Conservation (phyloP, 495 filamentous ascomycete species). For the Chaetomidium leptoderma region DNA sequence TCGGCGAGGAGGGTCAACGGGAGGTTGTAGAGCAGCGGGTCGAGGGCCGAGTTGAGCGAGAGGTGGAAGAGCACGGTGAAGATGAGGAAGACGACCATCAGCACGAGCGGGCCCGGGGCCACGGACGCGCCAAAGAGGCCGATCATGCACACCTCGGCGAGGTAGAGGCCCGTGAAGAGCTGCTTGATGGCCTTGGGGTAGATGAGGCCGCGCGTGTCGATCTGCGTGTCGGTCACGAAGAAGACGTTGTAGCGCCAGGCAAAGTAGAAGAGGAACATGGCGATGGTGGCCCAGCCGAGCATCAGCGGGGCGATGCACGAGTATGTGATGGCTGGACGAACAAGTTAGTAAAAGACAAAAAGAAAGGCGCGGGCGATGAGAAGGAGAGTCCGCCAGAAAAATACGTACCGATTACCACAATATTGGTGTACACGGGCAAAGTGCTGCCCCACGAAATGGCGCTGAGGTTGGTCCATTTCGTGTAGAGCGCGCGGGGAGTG, state of each 20-base stretch:
- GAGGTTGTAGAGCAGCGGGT: constrained; percentile 76
- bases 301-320: constrained; percentile 87
- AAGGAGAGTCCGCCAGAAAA: not conserved
- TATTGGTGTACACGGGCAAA: constrained; percentile 78
- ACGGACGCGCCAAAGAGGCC: constrained; percentile 76
- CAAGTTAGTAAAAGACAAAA: constrained; percentile 9
- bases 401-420: constrained; percentile 71
- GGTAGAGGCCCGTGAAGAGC: constrained; percentile 80
- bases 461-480: constrained; percentile 57
- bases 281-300: constrained; percentile 79
- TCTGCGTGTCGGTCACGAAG: constrained; percentile 76
- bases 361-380: not conserved
- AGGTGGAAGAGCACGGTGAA: constrained; percentile 80
- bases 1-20: constrained; percentile 57
- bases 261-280: constrained; percentile 81
- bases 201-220: constrained; percentile 87
- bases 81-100: constrained; percentile 79
- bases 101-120: constrained; percentile 69
- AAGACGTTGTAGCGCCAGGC: constrained; percentile 94
- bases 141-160: constrained; percentile 80
- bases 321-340: constrained; percentile 66
- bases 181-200: constrained; percentile 92
- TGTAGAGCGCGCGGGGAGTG: constrained; percentile 56
- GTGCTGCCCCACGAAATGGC: constrained; percentile 83
- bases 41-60: constrained; percentile 70